Evolutionary conservation across 768 basidiomycete genomes (phyloP).

Genomic region (Leccinum pellstonianum): DNA sequence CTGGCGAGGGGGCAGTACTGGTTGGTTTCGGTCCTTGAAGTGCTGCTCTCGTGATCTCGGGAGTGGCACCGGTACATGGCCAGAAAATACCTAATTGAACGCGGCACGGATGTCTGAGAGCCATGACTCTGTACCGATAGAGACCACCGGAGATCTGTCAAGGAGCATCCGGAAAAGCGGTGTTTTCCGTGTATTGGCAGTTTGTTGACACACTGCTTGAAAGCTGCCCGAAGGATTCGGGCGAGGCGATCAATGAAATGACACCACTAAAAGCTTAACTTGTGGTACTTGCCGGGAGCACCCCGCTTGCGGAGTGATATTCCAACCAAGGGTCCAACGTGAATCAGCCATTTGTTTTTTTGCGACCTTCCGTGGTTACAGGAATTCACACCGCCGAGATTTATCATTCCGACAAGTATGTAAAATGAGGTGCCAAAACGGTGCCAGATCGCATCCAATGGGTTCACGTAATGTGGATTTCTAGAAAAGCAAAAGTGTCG

Average conservation of each 20-base stretch:
- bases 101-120: constrained; percentile 45
- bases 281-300: constrained; percentile 22
- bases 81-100: constrained; percentile 46
- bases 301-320: constrained; percentile 11
- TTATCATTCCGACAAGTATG: constrained; percentile 20
- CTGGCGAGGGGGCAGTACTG: constrained; percentile 21
- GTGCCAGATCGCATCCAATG: constrained; percentile 17
- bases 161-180: constrained; percentile 20
- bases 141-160: constrained; percentile 15
- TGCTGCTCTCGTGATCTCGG: constrained; percentile 49
- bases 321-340: neutral
- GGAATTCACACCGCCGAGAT: constrained; percentile 2
- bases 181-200: constrained; percentile 4
- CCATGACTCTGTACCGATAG: constrained; percentile 10
- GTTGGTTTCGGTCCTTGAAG: constrained; percentile 24
- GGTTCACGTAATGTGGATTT: constrained; percentile 30
- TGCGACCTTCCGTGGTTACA: constrained; percentile 1
- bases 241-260: constrained; percentile 21
- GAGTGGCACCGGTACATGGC: constrained; percentile 43
- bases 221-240: constrained; percentile 3
- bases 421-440: constrained; percentile 22
- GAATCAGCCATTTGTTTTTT: constrained; percentile 2
- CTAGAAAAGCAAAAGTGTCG: constrained; percentile 24
- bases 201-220: constrained; percentile 12
- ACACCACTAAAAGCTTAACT: constrained; percentile 30